Evolutionary conservation across 106 monocot species (phyloP), one percentile per base, ranked within the genome.

Genomic region (Dioscorea dumetorum): DNA sequence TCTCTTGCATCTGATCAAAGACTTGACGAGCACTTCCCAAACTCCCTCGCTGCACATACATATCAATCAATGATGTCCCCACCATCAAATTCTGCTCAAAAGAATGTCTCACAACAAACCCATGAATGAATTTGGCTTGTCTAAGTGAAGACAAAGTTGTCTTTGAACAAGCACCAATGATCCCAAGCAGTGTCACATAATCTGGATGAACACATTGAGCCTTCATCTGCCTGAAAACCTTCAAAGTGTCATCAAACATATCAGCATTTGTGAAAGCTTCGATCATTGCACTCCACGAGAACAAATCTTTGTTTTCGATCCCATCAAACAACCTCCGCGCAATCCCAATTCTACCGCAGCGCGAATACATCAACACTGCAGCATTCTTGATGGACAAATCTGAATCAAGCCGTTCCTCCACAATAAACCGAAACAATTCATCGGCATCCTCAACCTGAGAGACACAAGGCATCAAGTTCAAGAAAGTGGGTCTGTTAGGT

Each of bases 201-300:
- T 78, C 78, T 14, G 73, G 73, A 16, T 18, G 1, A 20, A 54
- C n/a, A 49, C 50, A 41, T 3, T 34, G 62, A 24, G 9, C 18
- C 53, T 51, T 83, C 84, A 84, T 84, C 18, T 74, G 58, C 50
- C 21, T 67, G 48, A 81, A 77, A n/a, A 88, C 41, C 21, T 64
- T 64, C 28, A 88, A 23, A 28, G 78, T 81, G 12, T 81, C 78
- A 6, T 24, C 49, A 24, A 70, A 73, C 48, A 69, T 70, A 60
- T 81, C 64, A 2, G 70, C 70, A 58, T 49, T 33, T 5, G 57
- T 76, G 52, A 81, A 84, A 50, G 75, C 84, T 33, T 88, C 78
- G 4, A 88, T 81, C 81, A 88, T 84, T 5, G 78, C 81, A 58
- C 76, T 88, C 88, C 88, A 88, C 51, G 62, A 49, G 2, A 48